A percentile compares a stretch with the other conserved stretches of the same genome.
Conservation (phyloP, 1,284 basidiomycete genomes). For the Moesziomyces globuligerus region DNA sequence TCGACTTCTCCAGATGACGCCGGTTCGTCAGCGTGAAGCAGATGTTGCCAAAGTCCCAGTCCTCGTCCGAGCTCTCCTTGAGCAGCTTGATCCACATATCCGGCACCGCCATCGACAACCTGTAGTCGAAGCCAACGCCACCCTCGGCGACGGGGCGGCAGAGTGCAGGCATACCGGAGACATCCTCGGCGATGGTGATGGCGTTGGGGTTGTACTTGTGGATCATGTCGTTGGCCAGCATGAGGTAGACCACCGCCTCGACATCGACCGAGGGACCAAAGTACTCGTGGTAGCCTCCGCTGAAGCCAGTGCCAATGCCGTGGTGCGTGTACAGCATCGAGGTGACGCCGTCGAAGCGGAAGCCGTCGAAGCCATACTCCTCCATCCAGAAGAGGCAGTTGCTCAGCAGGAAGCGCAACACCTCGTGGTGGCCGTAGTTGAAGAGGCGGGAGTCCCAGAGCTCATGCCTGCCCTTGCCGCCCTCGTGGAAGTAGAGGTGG, state of each 20-base stretch:
- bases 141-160: constrained; percentile 82
- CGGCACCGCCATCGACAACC: constrained; percentile 95
- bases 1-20: constrained; percentile 86
- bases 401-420: constrained; percentile 90
- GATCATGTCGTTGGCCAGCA: constrained; percentile 93
- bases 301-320: constrained; percentile 96
- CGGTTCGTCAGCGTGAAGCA: constrained; percentile 90
- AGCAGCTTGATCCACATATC: constrained; percentile 99
- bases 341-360: constrained; percentile 97
- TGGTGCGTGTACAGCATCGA: constrained; percentile 98
- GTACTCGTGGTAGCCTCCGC: constrained; percentile 97
- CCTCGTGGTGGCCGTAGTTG: constrained; percentile 95
- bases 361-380: constrained; percentile 94
- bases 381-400: constrained; percentile 96
- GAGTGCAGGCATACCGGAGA: constrained; percentile 96
- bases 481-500: constrained; percentile 96
- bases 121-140: constrained; percentile 96
- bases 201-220: constrained; percentile 81
- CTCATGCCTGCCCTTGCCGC: constrained; percentile 87
- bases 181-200: constrained; percentile 96
- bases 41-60: constrained; percentile 89
- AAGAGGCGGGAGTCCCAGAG: constrained; percentile 91
- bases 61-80: constrained; percentile 87
- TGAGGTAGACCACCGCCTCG: constrained; percentile 92
- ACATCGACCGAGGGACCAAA: constrained; percentile 86